Conservation (phyloP, 495 filamentous ascomycete species). For the Peziza echinospora region DNA sequence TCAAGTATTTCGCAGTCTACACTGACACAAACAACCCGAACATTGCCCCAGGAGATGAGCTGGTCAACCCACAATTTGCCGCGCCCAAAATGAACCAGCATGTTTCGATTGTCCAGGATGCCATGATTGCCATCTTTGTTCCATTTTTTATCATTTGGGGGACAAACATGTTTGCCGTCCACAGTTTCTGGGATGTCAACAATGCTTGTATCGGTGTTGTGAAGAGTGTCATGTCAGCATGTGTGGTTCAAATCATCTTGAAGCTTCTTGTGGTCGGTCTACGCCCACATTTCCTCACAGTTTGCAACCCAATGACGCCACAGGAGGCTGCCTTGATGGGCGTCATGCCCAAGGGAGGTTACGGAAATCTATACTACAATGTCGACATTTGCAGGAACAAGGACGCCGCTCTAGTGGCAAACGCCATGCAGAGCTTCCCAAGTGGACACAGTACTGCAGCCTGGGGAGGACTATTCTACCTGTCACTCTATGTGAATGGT, state of each 20-base stretch:
- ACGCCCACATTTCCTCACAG: slow-evolving; percentile 34
- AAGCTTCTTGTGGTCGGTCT: slow-evolving; percentile 37
- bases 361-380: slow-evolving; percentile 25
- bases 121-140: slow-evolving; percentile 31
- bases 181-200: slow-evolving; percentile 29
- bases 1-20: slow-evolving; percentile 16
- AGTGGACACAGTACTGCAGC: slow-evolving; percentile 37
- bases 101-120: slow-evolving; percentile 37
- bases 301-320: slow-evolving; percentile 32
- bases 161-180: slow-evolving; percentile 22
- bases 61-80: slow-evolving; percentile 39
- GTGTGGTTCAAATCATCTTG: slow-evolving; percentile 34
- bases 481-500: slow-evolving; percentile 42
- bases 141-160: slow-evolving; percentile 29
- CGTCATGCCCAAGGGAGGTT: slow-evolving; percentile 16
- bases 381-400: slow-evolving; percentile 29
- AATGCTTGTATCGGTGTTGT: slow-evolving; percentile 27
- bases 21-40: slow-evolving; percentile 2
- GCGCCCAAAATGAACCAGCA: slow-evolving; percentile 41
- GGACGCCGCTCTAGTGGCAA: slow-evolving; percentile 23
- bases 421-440: slow-evolving; percentile 37
- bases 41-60: slow-evolving; percentile 13
- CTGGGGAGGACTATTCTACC: slow-evolving; percentile 35
- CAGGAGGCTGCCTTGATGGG: slow-evolving; percentile 9
- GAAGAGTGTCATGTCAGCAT: slow-evolving; percentile 30